Base-by-base conservation (phyloP, 2,329 filamentous ascomycete genomes). In the Nothophoma quercina region DNA sequence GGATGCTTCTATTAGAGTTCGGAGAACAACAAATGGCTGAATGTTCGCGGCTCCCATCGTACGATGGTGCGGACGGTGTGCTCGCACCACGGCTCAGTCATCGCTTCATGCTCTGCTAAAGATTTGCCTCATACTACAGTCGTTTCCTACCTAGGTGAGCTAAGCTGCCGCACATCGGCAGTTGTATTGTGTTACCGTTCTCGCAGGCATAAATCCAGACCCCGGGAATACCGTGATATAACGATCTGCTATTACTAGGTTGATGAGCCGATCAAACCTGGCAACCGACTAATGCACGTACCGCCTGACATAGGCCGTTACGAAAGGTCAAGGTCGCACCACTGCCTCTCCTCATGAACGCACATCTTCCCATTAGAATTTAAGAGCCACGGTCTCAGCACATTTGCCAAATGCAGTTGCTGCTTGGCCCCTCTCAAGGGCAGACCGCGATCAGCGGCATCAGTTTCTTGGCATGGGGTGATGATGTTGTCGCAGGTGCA, bases 111-210 rank as follows among this genome's bases (percentile, higher is more conserved):
- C 10, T 8, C 21, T 30, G 35, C 35, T 18, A 16, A 38, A 15
- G 7, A n/a, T n/a, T n/a, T 39, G 10, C 8, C 33, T 38, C 19
- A 40, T 33, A 19, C 38, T 32, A 29, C 16, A 36, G 18, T 23
- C 39, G 43, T 30, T 33, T 45, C 42, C 40, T 50, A 45, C 22
- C 2, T 19, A 25, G 26, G 36, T 49, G 30, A 23, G 22, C 39
- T 44, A 41, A 55, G 42, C 46, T 45, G 52, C 28, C 21, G 33
- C 36, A 32, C 22, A 23, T 29, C 25, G 50, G 41, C 51, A 52
- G 42, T 8, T 50, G 45, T 39, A 40, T 19, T 28, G 53, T 52
- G 38, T 29, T 34, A 21, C 40, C 33, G 28, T 19, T 12, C n/a
- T 12, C 13, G 12, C 25, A 33, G 19, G 50, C 5, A 32, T 28